Base-by-base conservation (phyloP, 805 yeast genomes). In the Vanderwaltozyma verrucispora region DNA sequence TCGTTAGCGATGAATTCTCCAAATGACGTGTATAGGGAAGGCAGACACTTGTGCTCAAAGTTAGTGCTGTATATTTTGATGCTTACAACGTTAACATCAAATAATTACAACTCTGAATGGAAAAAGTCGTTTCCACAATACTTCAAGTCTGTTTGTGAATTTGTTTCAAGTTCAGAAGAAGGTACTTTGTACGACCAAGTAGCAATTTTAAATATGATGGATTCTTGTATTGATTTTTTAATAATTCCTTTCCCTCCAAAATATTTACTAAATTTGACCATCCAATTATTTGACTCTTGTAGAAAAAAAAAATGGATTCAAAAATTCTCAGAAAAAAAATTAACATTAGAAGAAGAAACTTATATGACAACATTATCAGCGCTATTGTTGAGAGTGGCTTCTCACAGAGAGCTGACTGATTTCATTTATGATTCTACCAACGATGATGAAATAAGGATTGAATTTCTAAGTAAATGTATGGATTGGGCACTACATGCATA, bases 291-390 rank as follows among this genome's bases (percentile, higher is more conserved):
- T 12, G 42, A 46, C 24, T 41, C 51, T 23, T 51, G 54, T 32
- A 43, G n/a, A 7, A 24, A 48, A 18, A 45, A 49, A 46, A 31
- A 36, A 40, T 10, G 31, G 30, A 17, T 25, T 37, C 31, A 40
- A 38, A 10, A 28, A 39, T 16, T 40, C 7, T 29, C 34, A 4
- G 30, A 41, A 3, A 41, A 30, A 13, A 36, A 35, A 18, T 24
- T 53, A 13, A 34, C 47, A 4, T 37, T 45, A 3, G 51, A 52
- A 28, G 71, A 66, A 41, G 53, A 65, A 15, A 73, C 74, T 40
- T 77, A 77, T 37, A 75, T 77, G 45, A 66, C 76, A 29, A 64
- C 75, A 12, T 80, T 80, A 50, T 62, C 82, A 40, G 56, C 81
- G 24, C 64, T 85, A 42, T 63, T 80, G 39, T 75, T 78, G 47